Evolutionary conservation across 1,284 basidiomycete genomes (phyloP), one percentile per base, ranked within the genome.

Genomic region (Wallemia mellicola): DNA sequence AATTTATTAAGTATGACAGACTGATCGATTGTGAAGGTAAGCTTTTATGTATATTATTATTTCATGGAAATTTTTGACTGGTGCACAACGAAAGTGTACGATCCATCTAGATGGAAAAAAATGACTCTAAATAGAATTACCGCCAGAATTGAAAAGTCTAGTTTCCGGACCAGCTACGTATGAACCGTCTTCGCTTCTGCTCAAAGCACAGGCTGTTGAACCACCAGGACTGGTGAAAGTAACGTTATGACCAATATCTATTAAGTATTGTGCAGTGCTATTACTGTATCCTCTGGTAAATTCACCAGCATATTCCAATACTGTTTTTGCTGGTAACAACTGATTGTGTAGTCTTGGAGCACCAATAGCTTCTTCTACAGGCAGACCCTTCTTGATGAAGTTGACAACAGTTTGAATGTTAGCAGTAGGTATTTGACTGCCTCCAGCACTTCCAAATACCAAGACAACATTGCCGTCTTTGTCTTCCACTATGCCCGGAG

Each of bases 331-430:
- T 32, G 92, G 91, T 62, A 81, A 81, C 27, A 94, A 73, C 68
- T 96, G 92, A 67, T 94, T 79, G 67, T 96, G 91, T 19, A 94
- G 67, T n/a, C 91, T 75, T 0, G 85, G 81, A 63, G 72, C 76
- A 69, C 95, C 91, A 33, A 96, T 79, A 0, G 91, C 86, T 28
- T 76, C 69, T 61, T 81, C 80, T 28, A 83, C 68, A 65, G 92
- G 80, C 71, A 85, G 74, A 0, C 83, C 87, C 76, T 83, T 85
- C 60, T 85, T 76, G 24, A 87, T 67, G 30, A 9, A 32, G 68
- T 92, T 87, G 25, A 94, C 69, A 7, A 96, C 69, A 25, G 81
- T 79, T 68, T 92, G 87, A 58, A 84, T 78, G 2, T 94, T 71
- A 0, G 86, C 72, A 0, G 78, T 74, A 69, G 92, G 86, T 62